These are phyloP conservation scores for Ascodesmis nigricans DNA, from an alignment of 495 filamentous ascomycete species.

Conservation along the genomic window DNA sequence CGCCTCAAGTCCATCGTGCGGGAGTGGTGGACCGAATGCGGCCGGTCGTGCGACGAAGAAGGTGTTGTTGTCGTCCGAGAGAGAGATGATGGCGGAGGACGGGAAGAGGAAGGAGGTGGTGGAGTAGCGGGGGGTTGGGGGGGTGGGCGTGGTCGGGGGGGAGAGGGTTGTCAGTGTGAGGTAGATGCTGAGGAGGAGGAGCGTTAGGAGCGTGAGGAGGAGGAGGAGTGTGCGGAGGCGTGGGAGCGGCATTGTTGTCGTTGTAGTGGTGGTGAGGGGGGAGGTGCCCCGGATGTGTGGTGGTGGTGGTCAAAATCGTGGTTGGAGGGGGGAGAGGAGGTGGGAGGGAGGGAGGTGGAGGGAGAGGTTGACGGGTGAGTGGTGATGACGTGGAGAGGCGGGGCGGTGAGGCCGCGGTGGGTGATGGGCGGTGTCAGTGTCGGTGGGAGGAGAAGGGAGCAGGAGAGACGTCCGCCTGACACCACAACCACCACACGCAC, in stretches of 20 bases:
- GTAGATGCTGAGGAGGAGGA: conserved; percentile 31
- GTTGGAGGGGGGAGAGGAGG: no score
- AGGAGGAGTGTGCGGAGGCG: conserved; percentile 22
- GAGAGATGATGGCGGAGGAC: conserved; percentile 78
- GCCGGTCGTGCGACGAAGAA: conserved; percentile 86
- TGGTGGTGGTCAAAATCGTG: no score
- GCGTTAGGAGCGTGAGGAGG: conserved; percentile 32
- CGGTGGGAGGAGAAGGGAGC: no score
- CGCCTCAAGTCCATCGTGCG: conserved; percentile 29
- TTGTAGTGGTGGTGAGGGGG: background rate
- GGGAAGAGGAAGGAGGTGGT: conserved; percentile 66
- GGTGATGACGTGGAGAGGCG: no score
- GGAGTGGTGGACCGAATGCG: conserved; percentile 69
- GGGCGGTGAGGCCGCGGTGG: no score
- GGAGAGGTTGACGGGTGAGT: no score
- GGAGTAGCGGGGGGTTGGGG: no score
- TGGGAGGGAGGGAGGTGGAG: no score
- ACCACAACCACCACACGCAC: no score
- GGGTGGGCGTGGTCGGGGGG: conserved; percentile 40
- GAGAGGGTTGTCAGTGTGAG: conserved; percentile 28
- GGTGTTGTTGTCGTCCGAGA: conserved; percentile 94
- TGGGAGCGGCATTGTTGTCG: conserved; percentile 17
- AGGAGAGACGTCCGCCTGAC: no score
- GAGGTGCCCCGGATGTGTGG: no score
- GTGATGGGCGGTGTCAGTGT: no score